Base-by-base conservation (phyloP, 2,329 filamentous ascomycete genomes). In the Sordariomycetes sp. region DNA sequence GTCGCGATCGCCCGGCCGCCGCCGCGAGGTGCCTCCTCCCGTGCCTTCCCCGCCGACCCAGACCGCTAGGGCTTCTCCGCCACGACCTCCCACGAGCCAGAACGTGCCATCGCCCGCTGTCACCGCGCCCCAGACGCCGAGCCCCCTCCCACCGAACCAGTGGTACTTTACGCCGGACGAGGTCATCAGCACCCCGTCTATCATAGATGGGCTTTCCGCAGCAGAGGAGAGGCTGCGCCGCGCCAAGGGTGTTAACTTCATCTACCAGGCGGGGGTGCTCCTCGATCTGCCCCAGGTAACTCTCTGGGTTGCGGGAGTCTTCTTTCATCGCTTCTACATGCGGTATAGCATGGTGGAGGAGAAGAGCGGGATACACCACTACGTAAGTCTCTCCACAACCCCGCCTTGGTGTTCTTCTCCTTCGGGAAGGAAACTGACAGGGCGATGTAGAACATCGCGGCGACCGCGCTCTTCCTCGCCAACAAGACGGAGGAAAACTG, bases 401-500 rank as follows among this genome's bases (percentile, higher is more conserved):
- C 11, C 22, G 22, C 46, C 16, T n/a, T 12, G 35, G 12, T 14
- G 14, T 34, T n/a, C n/a, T 50, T 40, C 1, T 52, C 35, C 20
- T 28, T 32, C 28, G 28, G 10, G 28, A n/a, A 20, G 20, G 32
- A 18, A 28, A 58, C 62, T 65, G 55, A 68, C 59, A 32, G 34
- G 43, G 22, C 7, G 56, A 48, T 63, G 62, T 67, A 88, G 85
- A 87, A 87, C 65, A 90, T 96, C 60, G 94, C 92, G 12, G 94
- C 92, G 0, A 96, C 92, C 0, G 83, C 91, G 1, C 79, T 99
- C 2, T 99, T 97, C 65, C 81, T 99, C 11, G 93, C 94, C 10
- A 97, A 95, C 64, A 99, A 99, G 71, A 93, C 95, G 22, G 93
- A 99, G 69, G 94, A 99, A 70, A 96, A 95, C 69, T 95, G 91